Evolutionary conservation across 768 basidiomycete genomes (phyloP).

Genomic region (Asterophora parasitica): DNA sequence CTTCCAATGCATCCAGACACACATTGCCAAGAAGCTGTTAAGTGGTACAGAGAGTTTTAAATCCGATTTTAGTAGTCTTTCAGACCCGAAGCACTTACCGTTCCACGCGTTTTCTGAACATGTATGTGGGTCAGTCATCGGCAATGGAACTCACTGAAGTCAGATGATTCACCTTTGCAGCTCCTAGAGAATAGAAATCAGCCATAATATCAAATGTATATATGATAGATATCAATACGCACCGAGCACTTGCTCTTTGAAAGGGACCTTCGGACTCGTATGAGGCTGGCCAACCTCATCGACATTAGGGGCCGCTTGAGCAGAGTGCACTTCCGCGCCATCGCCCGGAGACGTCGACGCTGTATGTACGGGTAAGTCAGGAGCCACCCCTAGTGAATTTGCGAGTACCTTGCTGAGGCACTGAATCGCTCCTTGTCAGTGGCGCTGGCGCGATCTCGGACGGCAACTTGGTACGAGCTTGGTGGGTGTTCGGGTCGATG

Average conservation of each 20-base stretch:
- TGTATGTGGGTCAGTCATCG: background rate
- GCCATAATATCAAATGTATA: too few relatives aligned
- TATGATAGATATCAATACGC: slow-evolving; percentile 14
- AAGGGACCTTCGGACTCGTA: slow-evolving; percentile 33
- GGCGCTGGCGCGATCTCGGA: slow-evolving; percentile 19
- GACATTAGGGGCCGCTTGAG: slow-evolving; percentile 18
- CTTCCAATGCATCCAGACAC: too few relatives aligned
- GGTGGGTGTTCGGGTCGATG: slow-evolving; percentile 6
- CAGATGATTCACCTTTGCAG: slow-evolving; percentile 25
- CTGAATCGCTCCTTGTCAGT: slow-evolving; percentile 23
- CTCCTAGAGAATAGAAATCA: slow-evolving; percentile 17
- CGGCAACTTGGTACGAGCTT: slow-evolving; percentile 16
- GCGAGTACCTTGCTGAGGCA: slow-evolving; percentile 35
- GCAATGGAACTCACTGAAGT: too few relatives aligned
- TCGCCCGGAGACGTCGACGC: slow-evolving; percentile 33
- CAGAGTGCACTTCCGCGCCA: slow-evolving; percentile 25
- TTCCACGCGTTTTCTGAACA: slow-evolving; percentile 39
- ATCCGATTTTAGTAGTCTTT: background rate
- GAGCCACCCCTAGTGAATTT: background rate
- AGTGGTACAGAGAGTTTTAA: background rate
- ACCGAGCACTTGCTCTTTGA: slow-evolving; percentile 61
- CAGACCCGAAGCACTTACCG: slow-evolving; percentile 24
- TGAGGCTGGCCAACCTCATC: background rate
- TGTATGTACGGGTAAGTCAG: slow-evolving; percentile 14
- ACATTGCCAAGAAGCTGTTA: slow-evolving; percentile 32